A percentile compares a stretch with the other conserved stretches of the same genome.
These are phyloP conservation scores for Picochlorum sp. DNA, from an alignment of 139 green algal species.

Conservation along the genomic window DNA sequence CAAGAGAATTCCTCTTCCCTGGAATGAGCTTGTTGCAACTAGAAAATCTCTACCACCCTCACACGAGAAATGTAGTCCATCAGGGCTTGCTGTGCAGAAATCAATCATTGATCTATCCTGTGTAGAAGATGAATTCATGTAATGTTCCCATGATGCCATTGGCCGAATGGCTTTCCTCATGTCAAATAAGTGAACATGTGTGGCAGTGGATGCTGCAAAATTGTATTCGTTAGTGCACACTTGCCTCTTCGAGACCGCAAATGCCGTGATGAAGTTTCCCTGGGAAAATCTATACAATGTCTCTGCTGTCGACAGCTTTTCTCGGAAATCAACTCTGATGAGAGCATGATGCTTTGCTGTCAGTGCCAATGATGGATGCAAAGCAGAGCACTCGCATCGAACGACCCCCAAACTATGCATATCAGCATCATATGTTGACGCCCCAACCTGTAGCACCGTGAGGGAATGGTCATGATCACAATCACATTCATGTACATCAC, in stretches of 20 bases:
- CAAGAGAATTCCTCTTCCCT: too few species aligned
- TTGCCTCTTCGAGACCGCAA: background rate
- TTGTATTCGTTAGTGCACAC: background rate
- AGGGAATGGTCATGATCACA: background rate
- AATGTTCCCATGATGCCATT: conserved; percentile 17
- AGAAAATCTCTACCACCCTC: too few species aligned
- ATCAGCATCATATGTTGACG: too few species aligned
- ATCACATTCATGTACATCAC: background rate
- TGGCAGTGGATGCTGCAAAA: conserved; percentile 1
- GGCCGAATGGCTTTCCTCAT: conserved; percentile 5
- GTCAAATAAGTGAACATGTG: conserved; percentile 18
- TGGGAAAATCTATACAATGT: background rate
- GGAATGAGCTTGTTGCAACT: too few species aligned
- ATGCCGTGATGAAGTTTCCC: background rate
- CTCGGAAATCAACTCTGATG: too few species aligned
- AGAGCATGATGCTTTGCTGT: too few species aligned
- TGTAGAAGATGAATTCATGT: background rate
- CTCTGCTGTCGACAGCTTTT: background rate
- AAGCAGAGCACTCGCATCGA: too few species aligned
- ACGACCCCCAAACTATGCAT: too few species aligned
- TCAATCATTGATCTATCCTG: conserved; percentile 4
- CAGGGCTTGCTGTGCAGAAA: background rate
- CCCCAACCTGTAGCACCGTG: too few species aligned
- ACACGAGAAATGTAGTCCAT: background rate
- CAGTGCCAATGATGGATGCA: too few species aligned